Evolutionary conservation across 2,329 filamentous ascomycete species (phyloP), one percentile per base, ranked within the genome.

Genomic region (Fusarium sulawesiense): DNA sequence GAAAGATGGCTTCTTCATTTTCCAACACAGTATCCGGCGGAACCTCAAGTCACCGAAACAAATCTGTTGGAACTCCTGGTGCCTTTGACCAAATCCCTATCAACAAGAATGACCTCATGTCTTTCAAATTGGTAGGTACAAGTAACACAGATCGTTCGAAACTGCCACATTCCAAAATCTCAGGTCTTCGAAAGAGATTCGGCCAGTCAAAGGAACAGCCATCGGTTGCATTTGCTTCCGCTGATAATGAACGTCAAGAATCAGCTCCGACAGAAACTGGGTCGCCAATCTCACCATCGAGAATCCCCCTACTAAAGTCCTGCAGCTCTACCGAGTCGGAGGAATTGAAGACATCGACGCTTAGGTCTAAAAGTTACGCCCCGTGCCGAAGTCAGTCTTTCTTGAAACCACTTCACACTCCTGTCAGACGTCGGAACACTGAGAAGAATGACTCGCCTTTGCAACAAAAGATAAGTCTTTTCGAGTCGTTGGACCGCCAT

Each of bases 391-490:
- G 41, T 20, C 59, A 41, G 1, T 6, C n/a, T 9, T 13, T 40
- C 13, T n/a, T 37, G 9, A 45, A 37, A 11, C 25, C 29, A 21
- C 60, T 65, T 7, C 49, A 42, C 25, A 56, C 63, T 21, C 50
- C 53, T 9, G 23, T 42, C 18, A 27, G 18, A 11, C 64, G 55
- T 11, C 56, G 55, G 18, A 56, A 44, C 12, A 62, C 58, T 4
- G 49, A 65, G 37, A 66, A 68, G 27, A 23, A 41, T 2, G n/a
- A 50, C n/a, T 73, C 73, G 10, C 71, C 72, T 7, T 45, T 76
- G 46, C 75, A 70, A 47, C 72, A 78, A n/a, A 77, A 70, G 41
- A 78, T 79, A 23, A 66, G 71, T 6, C 60, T 78, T 11, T 79
- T 78, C 50, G 77, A 79, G 45, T 73, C 73, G 18, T 55, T 79